phyloP scores from a whole-genome alignment of 2,329 filamentous ascomycete genomes.

The Fusarium sp. region DNA sequence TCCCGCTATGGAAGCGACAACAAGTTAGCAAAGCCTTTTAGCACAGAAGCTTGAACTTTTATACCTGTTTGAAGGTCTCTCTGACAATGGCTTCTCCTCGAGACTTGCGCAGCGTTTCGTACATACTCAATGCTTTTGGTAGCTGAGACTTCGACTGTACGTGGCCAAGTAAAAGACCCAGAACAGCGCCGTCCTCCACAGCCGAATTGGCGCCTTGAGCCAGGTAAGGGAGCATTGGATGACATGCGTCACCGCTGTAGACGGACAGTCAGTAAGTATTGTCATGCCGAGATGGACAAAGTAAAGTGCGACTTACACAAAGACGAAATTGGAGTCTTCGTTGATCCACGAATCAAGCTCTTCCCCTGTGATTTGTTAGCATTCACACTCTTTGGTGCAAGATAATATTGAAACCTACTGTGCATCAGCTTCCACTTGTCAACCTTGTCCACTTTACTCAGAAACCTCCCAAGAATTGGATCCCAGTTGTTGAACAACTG shows the following conservation, averaged over 20 bases:
- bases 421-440: slow-evolving; percentile 81
- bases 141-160: slow-evolving; percentile 62
- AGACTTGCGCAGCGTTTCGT: slow-evolving; percentile 64
- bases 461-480: slow-evolving; percentile 64
- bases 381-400: background rate
- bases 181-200: slow-evolving; percentile 77
- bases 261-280: background rate
- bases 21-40: too few relatives aligned
- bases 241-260: slow-evolving; percentile 71
- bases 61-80: slow-evolving; percentile 70
- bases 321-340: slow-evolving; percentile 65
- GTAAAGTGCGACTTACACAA: slow-evolving; percentile 54
- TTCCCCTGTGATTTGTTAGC: slow-evolving; percentile 50
- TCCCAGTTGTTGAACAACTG: slow-evolving; percentile 76
- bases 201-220: slow-evolving; percentile 79
- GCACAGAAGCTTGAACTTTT: background rate
- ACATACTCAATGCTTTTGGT: slow-evolving; percentile 60
- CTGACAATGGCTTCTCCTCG: slow-evolving; percentile 69
- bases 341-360: slow-evolving; percentile 71
- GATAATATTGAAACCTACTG: slow-evolving; percentile 48
- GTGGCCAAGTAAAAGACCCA: slow-evolving; percentile 71
- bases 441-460: slow-evolving; percentile 69
- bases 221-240: slow-evolving; percentile 75
- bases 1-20: slow-evolving; percentile 56
- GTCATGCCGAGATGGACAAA: background rate